These are phyloP conservation scores for Phytophthora boehmeriae DNA, from an alignment of 352 stramenopile species.

Conservation along the genomic window DNA sequence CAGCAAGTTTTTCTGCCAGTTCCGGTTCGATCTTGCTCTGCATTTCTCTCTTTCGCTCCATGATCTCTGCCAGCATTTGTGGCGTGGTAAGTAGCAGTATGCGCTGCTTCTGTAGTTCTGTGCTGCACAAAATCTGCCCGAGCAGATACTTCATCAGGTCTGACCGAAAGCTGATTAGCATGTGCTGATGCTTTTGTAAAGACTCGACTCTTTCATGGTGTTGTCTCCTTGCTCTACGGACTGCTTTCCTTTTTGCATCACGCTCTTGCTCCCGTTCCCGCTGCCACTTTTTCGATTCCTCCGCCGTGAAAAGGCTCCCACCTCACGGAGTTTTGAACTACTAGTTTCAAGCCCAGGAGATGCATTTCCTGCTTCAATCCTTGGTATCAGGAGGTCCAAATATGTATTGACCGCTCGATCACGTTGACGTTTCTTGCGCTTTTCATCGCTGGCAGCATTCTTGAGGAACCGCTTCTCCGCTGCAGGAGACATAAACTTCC, in stretches of 20 bases:
- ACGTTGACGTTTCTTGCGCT: conserved; percentile 46
- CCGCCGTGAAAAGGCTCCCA: conserved; percentile 57
- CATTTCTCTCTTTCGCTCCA: conserved; percentile 30
- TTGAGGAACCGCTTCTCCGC: conserved; percentile 54
- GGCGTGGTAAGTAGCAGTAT: conserved; percentile 64
- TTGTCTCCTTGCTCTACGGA: conserved; percentile 36
- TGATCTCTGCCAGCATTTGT: conserved; percentile 50
- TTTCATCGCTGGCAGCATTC: conserved; percentile 47
- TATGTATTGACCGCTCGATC: conserved; percentile 42
- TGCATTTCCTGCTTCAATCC: conserved; percentile 8
- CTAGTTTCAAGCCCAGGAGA: background rate
- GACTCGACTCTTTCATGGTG: conserved; percentile 52
- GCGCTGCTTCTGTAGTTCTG: conserved; percentile 55
- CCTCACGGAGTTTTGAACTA: conserved; percentile 21
- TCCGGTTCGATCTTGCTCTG: conserved; percentile 50
- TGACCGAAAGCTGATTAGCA: conserved; percentile 52
- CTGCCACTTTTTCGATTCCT: conserved; percentile 55
- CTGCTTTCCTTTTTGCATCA: conserved; percentile 42
- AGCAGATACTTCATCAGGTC: conserved; percentile 57
- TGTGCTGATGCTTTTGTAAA: conserved; percentile 45
- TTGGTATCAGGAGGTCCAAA: conserved; percentile 45
- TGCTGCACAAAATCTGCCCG: conserved; percentile 52
- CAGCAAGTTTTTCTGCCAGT: conserved; percentile 50
- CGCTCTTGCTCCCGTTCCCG: conserved; percentile 50
- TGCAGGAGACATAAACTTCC: conserved; percentile 53